Conservation (phyloP, 495 filamentous ascomycete genomes). For the Choiromyces venosus region DNA sequence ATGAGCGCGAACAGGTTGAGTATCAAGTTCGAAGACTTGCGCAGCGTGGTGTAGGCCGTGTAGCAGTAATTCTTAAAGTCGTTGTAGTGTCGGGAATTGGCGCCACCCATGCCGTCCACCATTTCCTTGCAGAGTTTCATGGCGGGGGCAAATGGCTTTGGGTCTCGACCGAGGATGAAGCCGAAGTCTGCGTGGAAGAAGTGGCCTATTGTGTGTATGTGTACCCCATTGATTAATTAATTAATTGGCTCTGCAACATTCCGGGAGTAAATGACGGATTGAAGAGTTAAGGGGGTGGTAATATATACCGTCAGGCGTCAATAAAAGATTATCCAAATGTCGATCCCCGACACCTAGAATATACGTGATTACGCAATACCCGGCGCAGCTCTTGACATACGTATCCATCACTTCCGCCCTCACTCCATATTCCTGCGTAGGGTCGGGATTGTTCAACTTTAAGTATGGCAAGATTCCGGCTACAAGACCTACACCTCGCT, state of each 20-base stretch:
- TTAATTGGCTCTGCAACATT: neutral
- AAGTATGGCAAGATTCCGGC: slow-evolving; percentile 69
- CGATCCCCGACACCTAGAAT: slow-evolving; percentile 96
- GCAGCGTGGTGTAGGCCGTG: slow-evolving; percentile 84
- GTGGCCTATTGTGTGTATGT: slow-evolving; percentile 49
- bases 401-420: slow-evolving; percentile 91
- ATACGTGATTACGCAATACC: slow-evolving; percentile 98
- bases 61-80: slow-evolving; percentile 94
- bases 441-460: slow-evolving; percentile 83
- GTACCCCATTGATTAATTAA: neutral
- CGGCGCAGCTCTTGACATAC: slow-evolving; percentile 91
- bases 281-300: neutral
- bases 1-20: slow-evolving; percentile 94
- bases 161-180: slow-evolving; percentile 94
- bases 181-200: slow-evolving; percentile 99
- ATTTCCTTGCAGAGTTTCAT: slow-evolving; percentile 98
- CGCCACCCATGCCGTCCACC: slow-evolving; percentile 96
- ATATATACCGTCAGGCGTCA: slow-evolving; percentile 63
- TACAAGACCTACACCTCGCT: slow-evolving; percentile 70
- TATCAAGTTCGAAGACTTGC: slow-evolving; percentile 86
- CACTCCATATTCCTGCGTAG: slow-evolving; percentile 72
- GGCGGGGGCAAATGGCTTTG: slow-evolving; percentile 91
- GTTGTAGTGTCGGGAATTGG: slow-evolving; percentile 67
- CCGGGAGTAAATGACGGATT: neutral
- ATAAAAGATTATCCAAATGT: slow-evolving; percentile 90